Evolutionary conservation across 768 basidiomycete genomes (phyloP).

Genomic region (Pleurotus platypus): DNA sequence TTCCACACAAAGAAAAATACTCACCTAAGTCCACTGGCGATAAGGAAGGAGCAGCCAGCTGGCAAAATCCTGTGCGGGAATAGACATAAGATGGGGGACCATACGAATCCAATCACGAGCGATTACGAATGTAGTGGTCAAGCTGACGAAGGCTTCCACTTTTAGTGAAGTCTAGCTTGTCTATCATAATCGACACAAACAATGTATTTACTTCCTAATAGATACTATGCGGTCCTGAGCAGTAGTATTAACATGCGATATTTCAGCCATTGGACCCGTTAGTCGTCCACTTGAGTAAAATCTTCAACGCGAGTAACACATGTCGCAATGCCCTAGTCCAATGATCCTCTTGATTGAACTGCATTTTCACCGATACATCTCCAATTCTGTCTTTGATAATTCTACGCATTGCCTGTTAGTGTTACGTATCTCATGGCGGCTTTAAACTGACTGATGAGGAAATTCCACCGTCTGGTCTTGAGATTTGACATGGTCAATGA

Average conservation of each 20-base stretch:
- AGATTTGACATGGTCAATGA: constrained; percentile 81
- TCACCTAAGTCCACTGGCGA: background rate
- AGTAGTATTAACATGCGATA: background rate
- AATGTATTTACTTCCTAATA: background rate
- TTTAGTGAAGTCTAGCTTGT: background rate
- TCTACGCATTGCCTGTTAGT: constrained; percentile 34
- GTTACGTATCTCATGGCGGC: constrained; percentile 25
- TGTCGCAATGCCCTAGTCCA: constrained; percentile 95
- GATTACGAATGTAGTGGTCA: constrained; percentile 4
- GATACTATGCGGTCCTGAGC: background rate
- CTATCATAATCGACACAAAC: background rate
- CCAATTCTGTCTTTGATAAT: constrained; percentile 94
- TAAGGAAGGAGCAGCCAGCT: background rate
- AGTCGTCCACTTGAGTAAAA: constrained; percentile 83
- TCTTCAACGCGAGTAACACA: constrained; percentile 85
- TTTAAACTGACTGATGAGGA: constrained; percentile 66
- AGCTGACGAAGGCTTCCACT: background rate
- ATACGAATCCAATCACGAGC: constrained; percentile 5
- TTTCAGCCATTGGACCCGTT: constrained; percentile 65
- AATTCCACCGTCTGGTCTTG: constrained; percentile 74
- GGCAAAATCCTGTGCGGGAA: background rate
- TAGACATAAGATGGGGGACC: background rate
- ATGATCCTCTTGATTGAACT: constrained; percentile 91
- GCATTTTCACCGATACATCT: constrained; percentile 89
- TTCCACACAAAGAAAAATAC: background rate